phyloP scores from a whole-genome alignment of 495 filamentous ascomycete species.

The Penicillium taxi region DNA sequence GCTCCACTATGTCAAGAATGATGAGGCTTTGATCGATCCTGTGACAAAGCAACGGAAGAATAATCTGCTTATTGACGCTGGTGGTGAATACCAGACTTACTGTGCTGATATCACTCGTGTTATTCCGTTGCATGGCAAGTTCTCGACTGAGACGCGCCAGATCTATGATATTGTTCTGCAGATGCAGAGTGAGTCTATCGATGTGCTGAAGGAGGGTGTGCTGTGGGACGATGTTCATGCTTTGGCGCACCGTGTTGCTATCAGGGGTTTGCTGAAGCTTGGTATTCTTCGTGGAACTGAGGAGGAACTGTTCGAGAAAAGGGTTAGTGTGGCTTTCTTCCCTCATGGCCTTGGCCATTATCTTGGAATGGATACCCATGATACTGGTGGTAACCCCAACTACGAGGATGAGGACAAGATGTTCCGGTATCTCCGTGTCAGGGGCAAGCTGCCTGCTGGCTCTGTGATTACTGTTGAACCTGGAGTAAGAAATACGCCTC shows the following conservation, averaged over 20 bases:
- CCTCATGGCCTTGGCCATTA: slow-evolving; percentile 91
- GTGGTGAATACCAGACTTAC: slow-evolving; percentile 71
- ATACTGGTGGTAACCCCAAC: slow-evolving; percentile 80
- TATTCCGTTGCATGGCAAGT: slow-evolving; percentile 73
- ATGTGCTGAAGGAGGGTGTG: slow-evolving; percentile 63
- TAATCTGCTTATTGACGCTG: slow-evolving; percentile 77
- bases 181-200: slow-evolving; percentile 77
- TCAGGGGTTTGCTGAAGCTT: slow-evolving; percentile 65
- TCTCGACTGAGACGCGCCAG: slow-evolving; percentile 58
- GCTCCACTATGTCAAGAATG: slow-evolving; percentile 79
- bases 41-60: slow-evolving; percentile 48
- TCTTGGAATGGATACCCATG: slow-evolving; percentile 91
- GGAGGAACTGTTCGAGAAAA: slow-evolving; percentile 63
- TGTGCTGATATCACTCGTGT: slow-evolving; percentile 85
- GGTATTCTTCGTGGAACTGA: slow-evolving; percentile 63
- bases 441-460: slow-evolving; percentile 64
- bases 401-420: slow-evolving; percentile 76
- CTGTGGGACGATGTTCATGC: slow-evolving; percentile 81
- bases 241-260: slow-evolving; percentile 71
- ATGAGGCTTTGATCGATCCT: slow-evolving; percentile 47
- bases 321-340: slow-evolving; percentile 81
- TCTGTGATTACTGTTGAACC: slow-evolving; percentile 88
- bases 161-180: slow-evolving; percentile 81
- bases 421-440: slow-evolving; percentile 78
- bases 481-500: slow-evolving; percentile 45